These are phyloP conservation scores for Leucocoprinus sp. DNA, from an alignment of 768 basidiomycete species.

Conservation along the genomic window DNA sequence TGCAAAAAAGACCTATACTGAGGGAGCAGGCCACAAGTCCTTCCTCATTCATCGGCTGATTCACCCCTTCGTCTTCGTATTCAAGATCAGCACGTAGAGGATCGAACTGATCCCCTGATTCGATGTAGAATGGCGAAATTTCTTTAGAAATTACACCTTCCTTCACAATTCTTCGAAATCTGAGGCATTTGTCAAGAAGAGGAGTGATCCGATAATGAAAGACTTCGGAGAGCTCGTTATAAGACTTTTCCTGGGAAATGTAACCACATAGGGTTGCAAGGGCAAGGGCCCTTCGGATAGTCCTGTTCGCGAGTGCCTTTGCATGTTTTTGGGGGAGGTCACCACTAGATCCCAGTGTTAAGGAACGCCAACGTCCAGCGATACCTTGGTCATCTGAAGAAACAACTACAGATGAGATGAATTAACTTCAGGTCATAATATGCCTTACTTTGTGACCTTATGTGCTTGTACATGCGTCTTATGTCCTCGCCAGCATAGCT, in stretches of 20 bases:
- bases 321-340: slow-evolving; percentile 1
- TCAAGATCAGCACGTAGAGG: slow-evolving; percentile 18
- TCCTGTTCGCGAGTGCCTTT: background rate
- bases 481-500: background rate
- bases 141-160: slow-evolving; percentile 23
- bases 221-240: slow-evolving; percentile 8
- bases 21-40: slow-evolving; percentile 9
- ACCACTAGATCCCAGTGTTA: slow-evolving; percentile 20
- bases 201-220: slow-evolving; percentile 19
- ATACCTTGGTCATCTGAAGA: slow-evolving; percentile 34
- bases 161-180: slow-evolving; percentile 19
- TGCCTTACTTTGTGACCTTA: background rate
- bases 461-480: background rate
- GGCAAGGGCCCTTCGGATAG: background rate
- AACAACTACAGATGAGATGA: background rate
- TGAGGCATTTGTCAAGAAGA: slow-evolving; percentile 21
- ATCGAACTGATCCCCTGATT: slow-evolving; percentile 11
- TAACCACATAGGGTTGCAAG: slow-evolving; percentile 2
- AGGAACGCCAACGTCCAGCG: slow-evolving; percentile 35
- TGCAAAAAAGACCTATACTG: slow-evolving; percentile 9
- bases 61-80: slow-evolving; percentile 17
- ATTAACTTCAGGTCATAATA: background rate
- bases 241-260: background rate
- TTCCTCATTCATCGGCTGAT: slow-evolving; percentile 3
- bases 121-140: slow-evolving; percentile 14